phyloP scores from a whole-genome alignment of 768 basidiomycete species.

The Panaeolus papilionaceus region DNA sequence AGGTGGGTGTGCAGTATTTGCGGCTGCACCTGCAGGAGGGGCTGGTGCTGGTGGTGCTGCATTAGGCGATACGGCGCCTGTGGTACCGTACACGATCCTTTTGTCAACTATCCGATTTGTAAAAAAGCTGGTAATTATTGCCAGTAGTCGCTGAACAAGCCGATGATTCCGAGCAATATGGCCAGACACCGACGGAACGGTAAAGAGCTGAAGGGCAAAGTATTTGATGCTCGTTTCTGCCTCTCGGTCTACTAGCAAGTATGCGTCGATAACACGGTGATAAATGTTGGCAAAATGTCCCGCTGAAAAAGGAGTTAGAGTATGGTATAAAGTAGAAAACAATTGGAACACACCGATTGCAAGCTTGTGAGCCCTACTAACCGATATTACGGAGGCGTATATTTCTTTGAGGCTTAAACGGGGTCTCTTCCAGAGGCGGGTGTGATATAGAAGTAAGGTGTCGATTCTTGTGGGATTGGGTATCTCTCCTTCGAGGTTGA shows the following conservation, averaged over 20 bases:
- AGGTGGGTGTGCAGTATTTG: neutral
- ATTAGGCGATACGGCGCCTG: slow-evolving; percentile 19
- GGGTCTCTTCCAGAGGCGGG: slow-evolving; percentile 85
- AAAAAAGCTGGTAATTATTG: slow-evolving; percentile 90
- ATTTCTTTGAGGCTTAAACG: slow-evolving; percentile 83
- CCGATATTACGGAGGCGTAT: slow-evolving; percentile 74
- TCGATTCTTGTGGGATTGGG: slow-evolving; percentile 70
- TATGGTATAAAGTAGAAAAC: neutral
- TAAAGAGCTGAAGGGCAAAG: slow-evolving; percentile 92
- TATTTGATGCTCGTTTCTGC: slow-evolving; percentile 95
- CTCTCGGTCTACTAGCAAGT: slow-evolving; percentile 91
- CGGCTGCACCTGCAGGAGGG: slow-evolving; percentile 16
- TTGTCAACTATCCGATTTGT: slow-evolving; percentile 86
- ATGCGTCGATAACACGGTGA: slow-evolving; percentile 86
- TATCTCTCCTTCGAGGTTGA: slow-evolving; percentile 45
- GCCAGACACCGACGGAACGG: slow-evolving; percentile 83
- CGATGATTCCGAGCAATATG: slow-evolving; percentile 78
- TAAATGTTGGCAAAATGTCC: slow-evolving; percentile 88
- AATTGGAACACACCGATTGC: slow-evolving; percentile 65
- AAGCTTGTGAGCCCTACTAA: slow-evolving; percentile 77
- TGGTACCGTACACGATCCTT: slow-evolving; percentile 54
- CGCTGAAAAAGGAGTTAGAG: slow-evolving; percentile 47
- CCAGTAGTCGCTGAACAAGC: slow-evolving; percentile 77
- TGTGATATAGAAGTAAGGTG: slow-evolving; percentile 81
- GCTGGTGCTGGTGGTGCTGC: slow-evolving; percentile 18